Base-by-base conservation (phyloP, 106 monocot genomes). In the Allium cepa region DNA sequence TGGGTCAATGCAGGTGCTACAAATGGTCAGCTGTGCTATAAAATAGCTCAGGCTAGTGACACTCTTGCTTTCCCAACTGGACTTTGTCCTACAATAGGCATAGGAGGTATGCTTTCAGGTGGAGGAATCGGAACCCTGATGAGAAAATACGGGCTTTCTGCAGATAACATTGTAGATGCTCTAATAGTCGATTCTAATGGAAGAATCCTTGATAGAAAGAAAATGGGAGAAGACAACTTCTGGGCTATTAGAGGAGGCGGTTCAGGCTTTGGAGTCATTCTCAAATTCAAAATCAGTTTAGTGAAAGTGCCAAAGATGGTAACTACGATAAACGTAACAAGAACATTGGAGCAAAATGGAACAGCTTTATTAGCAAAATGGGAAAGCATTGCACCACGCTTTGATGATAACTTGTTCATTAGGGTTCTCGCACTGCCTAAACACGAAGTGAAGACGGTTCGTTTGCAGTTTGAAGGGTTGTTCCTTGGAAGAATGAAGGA, bases 181-280 rank as follows among this genome's bases (percentile, higher is more conserved):
- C 17, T 7, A 2, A 2, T 87, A 0, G 79, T 85, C 7, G 50
- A 79, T n/a, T 63, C 69, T 18, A 17, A 65, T 6, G 84, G 84
- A n/a, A 13, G 17, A 4, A 11, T 88, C 14, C 77, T 85, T 5
- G 64, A 77, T 16, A 47, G 79, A 8, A 64, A 28, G 16, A 17
- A 76, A 17, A 88, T 84, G 88, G 79, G 85, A 4, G 79, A 85
- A 57, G 85, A 89, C 57, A 67, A 80, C 17, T 90, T 90, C 59
- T 90, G 82, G 89, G 88, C 85, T 8, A 75, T 85, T 3, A 70
- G 89, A 10, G 87, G 87, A 0, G 78, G 82, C 12, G 82, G 65
- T 17, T 75, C 57, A 8, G 73, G 71, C 56, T 83, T 78, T 27
- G 71, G 74, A 15, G 15, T 75, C 11, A 57, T 82, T 13, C 0